Conservation (phyloP, 768 basidiomycete genomes). For the Mycena filopes region DNA sequence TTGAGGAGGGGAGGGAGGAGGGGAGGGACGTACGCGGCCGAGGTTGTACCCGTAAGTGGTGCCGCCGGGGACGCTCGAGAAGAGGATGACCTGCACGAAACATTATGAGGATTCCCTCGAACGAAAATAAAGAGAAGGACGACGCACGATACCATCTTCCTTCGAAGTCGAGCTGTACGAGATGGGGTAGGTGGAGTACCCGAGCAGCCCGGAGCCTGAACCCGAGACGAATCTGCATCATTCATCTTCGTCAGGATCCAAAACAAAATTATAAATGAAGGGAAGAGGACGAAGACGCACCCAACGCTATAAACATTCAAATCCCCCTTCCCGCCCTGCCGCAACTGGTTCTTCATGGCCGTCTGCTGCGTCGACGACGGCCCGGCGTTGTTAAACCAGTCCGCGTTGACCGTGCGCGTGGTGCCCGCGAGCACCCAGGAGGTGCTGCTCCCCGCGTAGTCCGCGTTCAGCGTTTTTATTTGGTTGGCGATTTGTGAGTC, state of each 20-base stretch:
- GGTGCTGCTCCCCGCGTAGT: constrained; percentile 50
- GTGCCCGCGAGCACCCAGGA: constrained; percentile 57
- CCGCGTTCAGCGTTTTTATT: constrained; percentile 55
- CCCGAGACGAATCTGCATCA: constrained; percentile 47
- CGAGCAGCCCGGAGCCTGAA: constrained; percentile 56
- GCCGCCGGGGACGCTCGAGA: constrained; percentile 57
- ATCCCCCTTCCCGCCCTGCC: constrained; percentile 49
- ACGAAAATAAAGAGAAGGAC: not conserved
- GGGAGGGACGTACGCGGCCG: constrained; percentile 46
- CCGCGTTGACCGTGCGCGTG: constrained; percentile 53
- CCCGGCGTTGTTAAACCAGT: constrained; percentile 60
- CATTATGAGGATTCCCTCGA: not conserved
- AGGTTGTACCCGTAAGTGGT: constrained; percentile 52
- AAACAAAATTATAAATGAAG: not conserved
- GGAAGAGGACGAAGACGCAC: constrained; percentile 45
- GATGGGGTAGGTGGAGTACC: constrained; percentile 65
- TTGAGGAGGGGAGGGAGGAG: not conserved
- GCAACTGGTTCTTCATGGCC: constrained; percentile 59
- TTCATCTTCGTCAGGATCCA: not conserved
- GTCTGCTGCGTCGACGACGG: constrained; percentile 50
- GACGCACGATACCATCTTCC: constrained; percentile 57
- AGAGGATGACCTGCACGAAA: constrained; percentile 42
- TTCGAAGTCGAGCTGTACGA: constrained; percentile 49
- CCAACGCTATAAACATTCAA: constrained; percentile 66
- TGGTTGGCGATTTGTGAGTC: constrained; percentile 53